These are phyloP conservation scores for Saccharomyces hybrid DNA, from an alignment of 1,139 yeast genomes.

Conservation along the genomic window DNA sequence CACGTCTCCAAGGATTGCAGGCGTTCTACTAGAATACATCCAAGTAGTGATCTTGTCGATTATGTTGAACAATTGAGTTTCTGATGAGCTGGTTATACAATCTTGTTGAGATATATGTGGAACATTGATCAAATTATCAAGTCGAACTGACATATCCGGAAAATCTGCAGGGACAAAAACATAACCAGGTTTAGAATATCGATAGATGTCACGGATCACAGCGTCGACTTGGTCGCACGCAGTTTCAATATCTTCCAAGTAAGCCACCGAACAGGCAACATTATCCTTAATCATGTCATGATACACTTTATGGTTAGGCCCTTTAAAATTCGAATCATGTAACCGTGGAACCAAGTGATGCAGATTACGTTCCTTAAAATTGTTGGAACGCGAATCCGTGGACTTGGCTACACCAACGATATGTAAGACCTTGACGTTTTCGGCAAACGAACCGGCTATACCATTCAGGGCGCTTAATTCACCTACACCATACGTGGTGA, in stretches of 20 bases:
- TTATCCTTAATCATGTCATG: constrained; percentile 49
- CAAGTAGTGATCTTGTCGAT: constrained; percentile 42
- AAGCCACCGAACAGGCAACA: constrained; percentile 53
- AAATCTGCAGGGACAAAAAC: constrained; percentile 67
- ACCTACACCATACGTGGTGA: constrained; percentile 69
- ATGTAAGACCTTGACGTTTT: constrained; percentile 54
- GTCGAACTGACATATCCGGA: constrained; percentile 43
- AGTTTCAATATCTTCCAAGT: constrained; percentile 41
- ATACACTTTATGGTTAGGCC: constrained; percentile 56
- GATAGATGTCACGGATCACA: constrained; percentile 49
- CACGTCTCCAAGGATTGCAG: constrained; percentile 63
- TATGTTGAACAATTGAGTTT: constrained; percentile 21
- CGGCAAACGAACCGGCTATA: constrained; percentile 60
- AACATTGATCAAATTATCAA: constrained; percentile 25
- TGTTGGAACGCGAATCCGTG: constrained; percentile 33
- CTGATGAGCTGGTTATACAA: constrained; percentile 17
- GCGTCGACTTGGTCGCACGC: constrained; percentile 55
- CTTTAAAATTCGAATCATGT: constrained; percentile 41
- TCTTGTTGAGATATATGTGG: constrained; percentile 17
- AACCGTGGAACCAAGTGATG: constrained; percentile 67
- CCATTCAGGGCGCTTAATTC: constrained; percentile 64
- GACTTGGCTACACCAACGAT: constrained; percentile 56
- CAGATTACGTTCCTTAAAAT: constrained; percentile 42
- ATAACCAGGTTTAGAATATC: constrained; percentile 68
- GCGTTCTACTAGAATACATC: constrained; percentile 45